A percentile compares a stretch with the other conserved stretches of the same genome.
Evolutionary conservation across 208 protist genomes (phyloP).

Genomic region (Acanthamoeba healyi): DNA sequence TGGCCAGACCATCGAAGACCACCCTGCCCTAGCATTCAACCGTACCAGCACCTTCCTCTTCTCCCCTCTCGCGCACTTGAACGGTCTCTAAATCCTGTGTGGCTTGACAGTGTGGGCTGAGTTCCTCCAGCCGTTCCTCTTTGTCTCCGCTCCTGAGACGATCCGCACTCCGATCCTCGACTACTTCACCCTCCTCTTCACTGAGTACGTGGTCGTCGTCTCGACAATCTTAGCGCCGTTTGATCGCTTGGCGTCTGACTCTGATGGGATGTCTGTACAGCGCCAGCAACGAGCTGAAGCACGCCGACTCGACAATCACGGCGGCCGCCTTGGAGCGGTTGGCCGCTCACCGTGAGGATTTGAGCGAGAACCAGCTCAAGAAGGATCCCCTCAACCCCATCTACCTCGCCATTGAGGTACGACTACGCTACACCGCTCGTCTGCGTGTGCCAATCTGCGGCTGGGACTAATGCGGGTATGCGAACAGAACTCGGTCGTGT

Average conservation of each 20-base stretch:
- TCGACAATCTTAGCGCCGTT: background rate
- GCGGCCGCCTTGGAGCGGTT: background rate
- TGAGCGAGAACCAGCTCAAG: background rate
- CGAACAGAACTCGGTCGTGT: slow-evolving; percentile 12
- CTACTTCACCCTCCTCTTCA: slow-evolving; percentile 8
- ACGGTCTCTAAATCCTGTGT: too few species aligned
- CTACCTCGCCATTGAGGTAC: slow-evolving; percentile 26
- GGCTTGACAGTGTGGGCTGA: slow-evolving; percentile 1
- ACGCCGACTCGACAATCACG: background rate
- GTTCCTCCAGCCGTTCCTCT: slow-evolving; percentile 23
- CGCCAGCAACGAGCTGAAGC: background rate
- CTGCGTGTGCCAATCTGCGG: background rate
- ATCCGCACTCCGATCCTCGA: background rate
- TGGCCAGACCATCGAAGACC: slow-evolving; percentile 55
- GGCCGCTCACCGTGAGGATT: background rate
- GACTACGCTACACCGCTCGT: too few species aligned
- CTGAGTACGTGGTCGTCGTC: background rate
- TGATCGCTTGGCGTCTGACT: too few species aligned
- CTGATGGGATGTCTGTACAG: background rate
- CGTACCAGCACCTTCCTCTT: background rate
- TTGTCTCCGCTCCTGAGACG: background rate
- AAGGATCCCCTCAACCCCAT: background rate
- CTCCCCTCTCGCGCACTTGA: too few species aligned
- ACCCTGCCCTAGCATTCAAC: background rate
- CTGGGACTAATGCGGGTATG: background rate